phyloP scores from a whole-genome alignment of 2,329 filamentous ascomycete species.

The Bipolaris cookei region DNA sequence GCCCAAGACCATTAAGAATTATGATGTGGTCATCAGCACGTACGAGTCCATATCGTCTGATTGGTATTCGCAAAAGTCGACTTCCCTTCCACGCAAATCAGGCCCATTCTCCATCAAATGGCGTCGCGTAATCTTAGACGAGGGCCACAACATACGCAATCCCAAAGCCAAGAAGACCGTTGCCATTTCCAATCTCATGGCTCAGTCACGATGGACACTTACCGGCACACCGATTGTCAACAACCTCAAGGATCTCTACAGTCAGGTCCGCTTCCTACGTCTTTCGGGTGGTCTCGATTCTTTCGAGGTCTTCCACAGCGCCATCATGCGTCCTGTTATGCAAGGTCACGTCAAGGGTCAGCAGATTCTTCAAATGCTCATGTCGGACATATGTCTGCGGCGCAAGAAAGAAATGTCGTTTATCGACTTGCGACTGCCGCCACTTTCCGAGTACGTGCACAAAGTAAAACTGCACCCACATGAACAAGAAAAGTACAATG shows the following conservation, averaged over 20 bases:
- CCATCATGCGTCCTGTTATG: constrained; percentile 72
- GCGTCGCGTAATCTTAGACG: constrained; percentile 65
- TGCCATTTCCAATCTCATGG: constrained; percentile 70
- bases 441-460: constrained; percentile 78
- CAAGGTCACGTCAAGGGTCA: constrained; percentile 64
- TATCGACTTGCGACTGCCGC: constrained; percentile 78
- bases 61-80: constrained; percentile 57
- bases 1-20: constrained; percentile 64
- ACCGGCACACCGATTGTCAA: constrained; percentile 76
- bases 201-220: constrained; percentile 75
- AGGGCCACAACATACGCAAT: constrained; percentile 75
- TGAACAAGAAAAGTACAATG: constrained; percentile 79
- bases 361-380: constrained; percentile 73
- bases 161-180: constrained; percentile 73
- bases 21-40: constrained; percentile 81
- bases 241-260: constrained; percentile 79
- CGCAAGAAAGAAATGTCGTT: constrained; percentile 89
- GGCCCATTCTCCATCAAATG: constrained; percentile 70
- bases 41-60: constrained; percentile 79
- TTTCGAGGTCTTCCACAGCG: constrained; percentile 73
- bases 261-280: constrained; percentile 76
- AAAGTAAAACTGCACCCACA: constrained; percentile 74
- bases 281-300: constrained; percentile 78
- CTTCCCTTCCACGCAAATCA: constrained; percentile 36
- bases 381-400: constrained; percentile 80